Base-by-base conservation (phyloP, 305 asterid genomes). In the Solanum hybrid region DNA sequence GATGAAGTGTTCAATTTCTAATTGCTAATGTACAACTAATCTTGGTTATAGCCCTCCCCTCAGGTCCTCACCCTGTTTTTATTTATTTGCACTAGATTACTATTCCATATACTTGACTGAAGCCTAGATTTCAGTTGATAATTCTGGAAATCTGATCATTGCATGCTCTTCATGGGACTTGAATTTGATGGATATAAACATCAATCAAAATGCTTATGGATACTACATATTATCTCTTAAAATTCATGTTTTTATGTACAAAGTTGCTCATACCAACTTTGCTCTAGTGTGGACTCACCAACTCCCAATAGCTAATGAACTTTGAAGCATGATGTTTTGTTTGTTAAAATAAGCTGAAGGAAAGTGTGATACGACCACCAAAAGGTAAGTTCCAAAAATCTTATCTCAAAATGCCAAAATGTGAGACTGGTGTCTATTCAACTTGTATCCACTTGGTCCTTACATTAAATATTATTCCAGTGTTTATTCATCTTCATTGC, bases 401-500 rank as follows among this genome's bases (percentile, higher is more conserved):
- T 56, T 17, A 51, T 51, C 64, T 38, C 42, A 20, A 46, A 51
- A 51, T 84, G 40, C 29, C 73, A 84, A 31, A 20, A 29, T 10
- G 31, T 20, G 26, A 46, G 40, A 84, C 12, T 31, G 42, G 42
- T 51, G 31, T 51, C 42, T 84, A 29, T 51, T 31, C 40, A 51
- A 31, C 75, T 51, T 31, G 75, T 84, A 51, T 82, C 20, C 40
- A 29, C 24, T 82, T 29, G 87, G 73, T 46, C 72, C 13, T 66
- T 81, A 36, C 77, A 6, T 80, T 64, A 88, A 78, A 76, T 78
- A 26, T 32, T 37, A 37, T 81, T 84, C 31, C 87, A 82, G 38
- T 11, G 31, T 29, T 51, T 27, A 31, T 5, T 51, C 87, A 29
- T 82, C 90, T 91, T 87, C 81, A 51, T 88, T 89, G 73, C 66